These are phyloP conservation scores for Schizopora paradoxa DNA, from an alignment of 1,284 basidiomycete genomes.

Conservation along the genomic window DNA sequence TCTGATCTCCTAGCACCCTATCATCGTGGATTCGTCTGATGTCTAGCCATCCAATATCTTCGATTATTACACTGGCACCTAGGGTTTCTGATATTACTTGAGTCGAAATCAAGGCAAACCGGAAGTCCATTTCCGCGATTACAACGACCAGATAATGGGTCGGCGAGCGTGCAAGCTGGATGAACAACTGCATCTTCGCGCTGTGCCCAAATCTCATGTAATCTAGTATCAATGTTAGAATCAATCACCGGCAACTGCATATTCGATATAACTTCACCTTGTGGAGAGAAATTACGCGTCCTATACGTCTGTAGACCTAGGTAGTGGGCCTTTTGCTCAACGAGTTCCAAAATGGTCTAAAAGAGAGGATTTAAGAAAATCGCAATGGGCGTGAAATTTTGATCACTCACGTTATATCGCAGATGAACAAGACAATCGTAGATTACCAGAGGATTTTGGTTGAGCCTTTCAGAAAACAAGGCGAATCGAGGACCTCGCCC, in stretches of 20 bases:
- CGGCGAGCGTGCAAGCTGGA: conserved; percentile 65
- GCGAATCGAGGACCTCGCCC: conserved; percentile 60
- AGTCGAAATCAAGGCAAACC: conserved; percentile 69
- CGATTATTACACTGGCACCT: conserved; percentile 56
- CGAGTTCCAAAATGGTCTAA: conserved; percentile 68
- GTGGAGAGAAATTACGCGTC: conserved; percentile 56
- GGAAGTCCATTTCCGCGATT: conserved; percentile 70
- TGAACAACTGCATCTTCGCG: conserved; percentile 54
- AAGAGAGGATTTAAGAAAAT: conserved; percentile 2
- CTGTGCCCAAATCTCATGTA: conserved; percentile 55
- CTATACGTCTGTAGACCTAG: conserved; percentile 67
- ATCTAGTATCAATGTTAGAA: conserved; percentile 38
- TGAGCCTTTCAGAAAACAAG: conserved; percentile 50
- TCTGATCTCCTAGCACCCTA: conserved; percentile 25
- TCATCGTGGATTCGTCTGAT: conserved; percentile 51
- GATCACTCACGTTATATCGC: conserved; percentile 46
- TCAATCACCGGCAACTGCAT: not conserved
- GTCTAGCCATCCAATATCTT: conserved; percentile 76
- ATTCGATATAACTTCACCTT: conserved; percentile 38
- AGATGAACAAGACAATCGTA: conserved; percentile 47
- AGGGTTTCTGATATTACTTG: conserved; percentile 45
- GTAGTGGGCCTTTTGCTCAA: conserved; percentile 71
- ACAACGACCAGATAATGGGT: conserved; percentile 72
- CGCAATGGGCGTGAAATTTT: not conserved
- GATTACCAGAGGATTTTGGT: conserved; percentile 55